These are phyloP conservation scores for Arthrobotrys sinensis DNA, from an alignment of 2,329 filamentous ascomycete genomes.

Conservation along the genomic window DNA sequence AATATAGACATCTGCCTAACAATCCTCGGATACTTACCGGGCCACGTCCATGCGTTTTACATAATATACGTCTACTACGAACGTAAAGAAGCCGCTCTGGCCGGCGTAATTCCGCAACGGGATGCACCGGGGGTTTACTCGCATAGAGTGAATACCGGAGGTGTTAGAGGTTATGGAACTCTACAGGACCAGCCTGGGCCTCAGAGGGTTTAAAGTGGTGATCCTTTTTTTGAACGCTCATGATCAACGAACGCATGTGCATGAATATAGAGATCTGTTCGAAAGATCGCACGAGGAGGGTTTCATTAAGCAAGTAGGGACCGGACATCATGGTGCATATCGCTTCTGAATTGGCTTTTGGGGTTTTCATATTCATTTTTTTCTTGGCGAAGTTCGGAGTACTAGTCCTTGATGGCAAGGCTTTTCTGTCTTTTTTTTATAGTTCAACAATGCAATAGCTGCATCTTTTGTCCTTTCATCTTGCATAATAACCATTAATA, in stretches of 20 bases:
- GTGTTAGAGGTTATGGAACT: conserved; percentile 48
- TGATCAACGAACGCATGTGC: background rate
- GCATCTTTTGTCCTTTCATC: too few relatives aligned
- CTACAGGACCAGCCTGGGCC: conserved; percentile 36
- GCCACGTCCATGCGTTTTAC: conserved; percentile 86
- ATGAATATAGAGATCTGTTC: background rate
- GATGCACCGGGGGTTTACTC: conserved; percentile 54
- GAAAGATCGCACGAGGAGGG: background rate
- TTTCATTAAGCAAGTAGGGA: background rate
- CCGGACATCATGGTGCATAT: background rate
- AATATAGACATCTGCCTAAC: conserved; percentile 76
- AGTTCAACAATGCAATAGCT: background rate
- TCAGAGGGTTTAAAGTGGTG: conserved; percentile 8
- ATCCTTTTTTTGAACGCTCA: background rate
- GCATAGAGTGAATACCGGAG: conserved; percentile 50
- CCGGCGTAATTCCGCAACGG: conserved; percentile 23
- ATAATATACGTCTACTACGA: conserved; percentile 87
- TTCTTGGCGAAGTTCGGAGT: background rate
- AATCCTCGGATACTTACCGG: conserved; percentile 80
- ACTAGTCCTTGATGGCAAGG: background rate
- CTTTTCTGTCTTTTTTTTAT: background rate
- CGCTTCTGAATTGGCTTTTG: background rate
- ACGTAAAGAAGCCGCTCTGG: conserved; percentile 67
- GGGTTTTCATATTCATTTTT: background rate
- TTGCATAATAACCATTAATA: too few relatives aligned